These are phyloP conservation scores for Paracoccidioides lutzii DNA, from an alignment of 2,329 filamentous ascomycete species.

Conservation along the genomic window DNA sequence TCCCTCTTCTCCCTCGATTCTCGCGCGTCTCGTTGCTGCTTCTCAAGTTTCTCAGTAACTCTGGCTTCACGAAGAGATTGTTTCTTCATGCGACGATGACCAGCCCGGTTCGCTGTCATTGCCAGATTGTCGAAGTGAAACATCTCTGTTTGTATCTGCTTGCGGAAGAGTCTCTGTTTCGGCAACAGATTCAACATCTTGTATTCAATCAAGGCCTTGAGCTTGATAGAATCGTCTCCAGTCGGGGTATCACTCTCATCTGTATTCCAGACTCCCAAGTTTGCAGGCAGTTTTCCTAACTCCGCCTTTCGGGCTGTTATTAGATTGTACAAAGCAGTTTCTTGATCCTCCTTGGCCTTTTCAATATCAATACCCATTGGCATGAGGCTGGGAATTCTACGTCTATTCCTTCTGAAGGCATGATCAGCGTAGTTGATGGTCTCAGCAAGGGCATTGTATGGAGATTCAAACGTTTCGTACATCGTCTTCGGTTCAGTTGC, in stretches of 20 bases:
- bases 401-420: constrained; percentile 58
- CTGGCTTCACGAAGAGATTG: constrained; percentile 88
- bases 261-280: constrained; percentile 76
- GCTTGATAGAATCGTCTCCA: constrained; percentile 69
- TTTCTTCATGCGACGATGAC: constrained; percentile 93
- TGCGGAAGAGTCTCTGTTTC: constrained; percentile 75
- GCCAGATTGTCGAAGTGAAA: constrained; percentile 90
- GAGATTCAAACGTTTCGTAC: constrained; percentile 65
- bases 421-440: constrained; percentile 72
- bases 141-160: constrained; percentile 82
- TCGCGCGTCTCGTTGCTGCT: constrained; percentile 91
- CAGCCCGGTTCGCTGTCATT: constrained; percentile 87
- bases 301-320: constrained; percentile 76
- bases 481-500: constrained; percentile 23
- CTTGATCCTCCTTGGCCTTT: constrained; percentile 71
- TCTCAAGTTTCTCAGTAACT: constrained; percentile 97
- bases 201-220: constrained; percentile 87
- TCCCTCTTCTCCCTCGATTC: constrained; percentile 97
- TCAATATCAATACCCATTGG: constrained; percentile 81
- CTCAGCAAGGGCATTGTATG: constrained; percentile 46
- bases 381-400: constrained; percentile 76
- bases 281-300: constrained; percentile 69
- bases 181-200: constrained; percentile 80
- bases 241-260: constrained; percentile 54
- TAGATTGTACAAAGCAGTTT: constrained; percentile 78